These are phyloP conservation scores for Mallotus japonicus DNA, from an alignment of 441 rosid genomes.

Conservation along the genomic window DNA sequence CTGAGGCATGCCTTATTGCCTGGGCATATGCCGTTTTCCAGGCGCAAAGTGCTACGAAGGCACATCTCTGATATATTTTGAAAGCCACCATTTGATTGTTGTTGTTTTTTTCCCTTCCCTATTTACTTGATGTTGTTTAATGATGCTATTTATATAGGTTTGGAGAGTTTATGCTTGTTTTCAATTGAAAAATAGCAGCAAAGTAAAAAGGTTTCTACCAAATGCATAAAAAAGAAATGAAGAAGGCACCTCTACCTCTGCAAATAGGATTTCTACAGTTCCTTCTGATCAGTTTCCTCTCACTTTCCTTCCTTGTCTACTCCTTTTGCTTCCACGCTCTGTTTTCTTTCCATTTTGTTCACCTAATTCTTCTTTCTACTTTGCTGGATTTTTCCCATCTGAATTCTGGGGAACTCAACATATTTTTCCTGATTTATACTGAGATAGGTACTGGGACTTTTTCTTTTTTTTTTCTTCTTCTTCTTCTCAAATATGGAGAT, in stretches of 20 bases:
- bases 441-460: not conserved
- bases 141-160: not conserved
- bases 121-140: not conserved
- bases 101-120: not conserved
- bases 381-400: not conserved
- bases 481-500: not conserved
- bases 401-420: not conserved
- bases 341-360: not conserved
- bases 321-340: not conserved
- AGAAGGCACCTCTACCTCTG: not conserved
- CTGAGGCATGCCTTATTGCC: no score
- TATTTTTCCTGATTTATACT: not conserved
- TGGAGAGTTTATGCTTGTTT: not conserved
- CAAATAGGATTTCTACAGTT: not conserved
- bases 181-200: not conserved
- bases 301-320: not conserved
- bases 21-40: no score
- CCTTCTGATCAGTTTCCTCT: not conserved
- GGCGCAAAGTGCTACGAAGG: not conserved
- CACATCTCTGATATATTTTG: not conserved
- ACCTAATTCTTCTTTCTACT: not conserved
- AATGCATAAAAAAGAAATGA: not conserved
- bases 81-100: not conserved
- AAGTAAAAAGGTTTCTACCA: not conserved
- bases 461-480: not conserved